phyloP scores from a whole-genome alignment of 2,329 filamentous ascomycete genomes.

The Pseudogymnoascus sp. region DNA sequence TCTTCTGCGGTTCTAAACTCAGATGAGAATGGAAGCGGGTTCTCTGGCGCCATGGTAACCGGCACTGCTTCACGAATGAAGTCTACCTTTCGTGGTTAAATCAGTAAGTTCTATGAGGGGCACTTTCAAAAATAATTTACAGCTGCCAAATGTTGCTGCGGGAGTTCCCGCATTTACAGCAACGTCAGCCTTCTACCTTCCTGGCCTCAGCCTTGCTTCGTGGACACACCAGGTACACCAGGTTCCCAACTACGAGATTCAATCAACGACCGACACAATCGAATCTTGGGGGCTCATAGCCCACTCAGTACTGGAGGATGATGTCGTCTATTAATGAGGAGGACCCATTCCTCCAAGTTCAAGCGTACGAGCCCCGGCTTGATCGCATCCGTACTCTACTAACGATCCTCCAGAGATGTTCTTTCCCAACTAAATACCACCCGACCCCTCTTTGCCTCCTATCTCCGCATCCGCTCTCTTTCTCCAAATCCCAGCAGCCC shows the following conservation, averaged over 20 bases:
- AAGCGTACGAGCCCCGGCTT: slow-evolving; percentile 44
- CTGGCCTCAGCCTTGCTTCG: slow-evolving; percentile 2
- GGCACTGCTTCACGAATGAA: neutral
- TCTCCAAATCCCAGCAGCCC: slow-evolving; percentile 63
- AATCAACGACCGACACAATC: slow-evolving; percentile 3
- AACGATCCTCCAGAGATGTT: slow-evolving; percentile 60
- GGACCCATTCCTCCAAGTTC: slow-evolving; percentile 65
- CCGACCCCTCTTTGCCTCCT: slow-evolving; percentile 84
- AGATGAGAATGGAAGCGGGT: slow-evolving; percentile 59
- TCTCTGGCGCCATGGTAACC: slow-evolving; percentile 30
- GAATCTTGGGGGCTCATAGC: slow-evolving; percentile 7
- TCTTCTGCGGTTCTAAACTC: slow-evolving; percentile 64
- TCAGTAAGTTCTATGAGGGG: neutral
- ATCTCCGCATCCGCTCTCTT: slow-evolving; percentile 88
- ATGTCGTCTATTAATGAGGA: slow-evolving; percentile 61
- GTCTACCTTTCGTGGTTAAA: neutral
- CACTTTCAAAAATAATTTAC: slow-evolving; percentile 3
- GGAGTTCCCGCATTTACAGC: neutral
- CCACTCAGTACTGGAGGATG: slow-evolving; percentile 33
- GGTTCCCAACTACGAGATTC: neutral
- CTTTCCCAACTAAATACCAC: slow-evolving; percentile 72
- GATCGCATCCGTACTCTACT: slow-evolving; percentile 10
- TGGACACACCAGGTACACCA: neutral
- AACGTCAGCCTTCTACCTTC: slow-evolving; percentile 6
- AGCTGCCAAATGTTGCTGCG: neutral